phyloP scores from a whole-genome alignment of 2,329 filamentous ascomycete species.

The Curvularia sp. region DNA sequence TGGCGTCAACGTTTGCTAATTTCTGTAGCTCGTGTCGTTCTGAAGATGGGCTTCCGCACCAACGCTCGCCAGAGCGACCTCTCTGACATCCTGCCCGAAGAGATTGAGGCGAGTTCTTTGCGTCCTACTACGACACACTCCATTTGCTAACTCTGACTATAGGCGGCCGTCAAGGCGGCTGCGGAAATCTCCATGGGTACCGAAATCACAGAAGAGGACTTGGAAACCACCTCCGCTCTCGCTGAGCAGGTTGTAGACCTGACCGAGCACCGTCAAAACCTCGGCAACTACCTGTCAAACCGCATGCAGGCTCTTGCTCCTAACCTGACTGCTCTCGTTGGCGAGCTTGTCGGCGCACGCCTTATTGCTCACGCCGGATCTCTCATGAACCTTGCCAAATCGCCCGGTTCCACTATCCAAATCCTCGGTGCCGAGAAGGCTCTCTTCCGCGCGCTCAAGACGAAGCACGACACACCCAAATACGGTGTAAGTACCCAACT shows the following conservation, averaged over 20 bases:
- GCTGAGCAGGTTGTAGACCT: slow-evolving; percentile 94
- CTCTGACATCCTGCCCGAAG: slow-evolving; percentile 83
- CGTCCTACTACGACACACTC: background rate
- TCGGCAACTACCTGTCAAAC: slow-evolving; percentile 86
- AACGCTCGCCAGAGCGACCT: slow-evolving; percentile 79
- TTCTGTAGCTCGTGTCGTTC: slow-evolving; percentile 71
- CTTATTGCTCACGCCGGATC: slow-evolving; percentile 95
- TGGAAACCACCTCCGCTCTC: slow-evolving; percentile 89
- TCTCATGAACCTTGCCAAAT: slow-evolving; percentile 93
- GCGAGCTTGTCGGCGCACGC: slow-evolving; percentile 90
- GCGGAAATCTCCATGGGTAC: slow-evolving; percentile 99
- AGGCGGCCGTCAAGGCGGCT: slow-evolving; percentile 82
- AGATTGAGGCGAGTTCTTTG: slow-evolving; percentile 69
- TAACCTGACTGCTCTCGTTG: slow-evolving; percentile 91
- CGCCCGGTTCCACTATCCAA: slow-evolving; percentile 93
- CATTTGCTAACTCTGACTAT: background rate
- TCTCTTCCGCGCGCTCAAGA: slow-evolving; percentile 97
- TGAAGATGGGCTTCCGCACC: slow-evolving; percentile 87
- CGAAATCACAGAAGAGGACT: slow-evolving; percentile 90
- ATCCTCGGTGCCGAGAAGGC: slow-evolving; percentile 99
- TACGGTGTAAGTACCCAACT: slow-evolving; percentile 68
- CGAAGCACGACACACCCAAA: slow-evolving; percentile 98
- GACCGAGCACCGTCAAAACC: slow-evolving; percentile 79
- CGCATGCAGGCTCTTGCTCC: slow-evolving; percentile 98
- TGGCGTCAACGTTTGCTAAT: background rate